Evolutionary conservation across 352 stramenopile genomes (phyloP).

Genomic region (Phytophthora pisi): DNA sequence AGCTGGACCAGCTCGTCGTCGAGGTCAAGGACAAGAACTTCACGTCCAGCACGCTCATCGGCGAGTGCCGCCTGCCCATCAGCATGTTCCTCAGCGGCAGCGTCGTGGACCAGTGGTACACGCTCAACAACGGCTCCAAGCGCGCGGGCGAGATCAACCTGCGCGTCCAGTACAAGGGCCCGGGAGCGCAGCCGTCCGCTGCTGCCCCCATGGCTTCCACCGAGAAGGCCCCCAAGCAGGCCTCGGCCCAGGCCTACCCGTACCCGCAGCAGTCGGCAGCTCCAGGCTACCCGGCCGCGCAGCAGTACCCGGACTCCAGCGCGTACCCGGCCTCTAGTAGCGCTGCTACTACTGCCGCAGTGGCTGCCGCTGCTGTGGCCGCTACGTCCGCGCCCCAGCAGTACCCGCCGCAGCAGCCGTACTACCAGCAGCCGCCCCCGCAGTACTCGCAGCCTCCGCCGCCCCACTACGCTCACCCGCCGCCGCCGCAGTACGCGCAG

Average conservation of each 20-base stretch:
- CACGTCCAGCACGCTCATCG: slow-evolving; percentile 74
- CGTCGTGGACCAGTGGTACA: slow-evolving; percentile 83
- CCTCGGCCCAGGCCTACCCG: slow-evolving; percentile 36
- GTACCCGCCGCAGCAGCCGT: slow-evolving; percentile 40
- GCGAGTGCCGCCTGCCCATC: slow-evolving; percentile 70
- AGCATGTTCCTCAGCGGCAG: slow-evolving; percentile 75
- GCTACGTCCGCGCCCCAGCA: slow-evolving; percentile 22
- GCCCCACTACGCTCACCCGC: slow-evolving; percentile 34
- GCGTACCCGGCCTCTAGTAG: slow-evolving; percentile 19
- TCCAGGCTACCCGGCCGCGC: slow-evolving; percentile 26
- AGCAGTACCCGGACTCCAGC: slow-evolving; percentile 24
- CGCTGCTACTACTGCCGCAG: slow-evolving; percentile 10
- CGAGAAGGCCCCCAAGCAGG: slow-evolving; percentile 31
- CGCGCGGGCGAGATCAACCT: slow-evolving; percentile 82
- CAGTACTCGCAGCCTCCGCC: background rate
- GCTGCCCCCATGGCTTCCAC: slow-evolving; percentile 18
- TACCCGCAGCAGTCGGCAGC: slow-evolving; percentile 34
- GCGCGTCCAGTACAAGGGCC: slow-evolving; percentile 68
- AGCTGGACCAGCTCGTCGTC: slow-evolving; percentile 76
- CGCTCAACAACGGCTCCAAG: slow-evolving; percentile 69
- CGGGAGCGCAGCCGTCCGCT: slow-evolving; percentile 22
- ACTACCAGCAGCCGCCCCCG: slow-evolving; percentile 44
- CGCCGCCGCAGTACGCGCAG: slow-evolving; percentile 33
- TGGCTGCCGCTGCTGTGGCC: slow-evolving; percentile 27
- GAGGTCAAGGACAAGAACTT: slow-evolving; percentile 90